These are phyloP conservation scores for Cladosporium sp. DNA, from an alignment of 2,329 filamentous ascomycete species.

Conservation along the genomic window DNA sequence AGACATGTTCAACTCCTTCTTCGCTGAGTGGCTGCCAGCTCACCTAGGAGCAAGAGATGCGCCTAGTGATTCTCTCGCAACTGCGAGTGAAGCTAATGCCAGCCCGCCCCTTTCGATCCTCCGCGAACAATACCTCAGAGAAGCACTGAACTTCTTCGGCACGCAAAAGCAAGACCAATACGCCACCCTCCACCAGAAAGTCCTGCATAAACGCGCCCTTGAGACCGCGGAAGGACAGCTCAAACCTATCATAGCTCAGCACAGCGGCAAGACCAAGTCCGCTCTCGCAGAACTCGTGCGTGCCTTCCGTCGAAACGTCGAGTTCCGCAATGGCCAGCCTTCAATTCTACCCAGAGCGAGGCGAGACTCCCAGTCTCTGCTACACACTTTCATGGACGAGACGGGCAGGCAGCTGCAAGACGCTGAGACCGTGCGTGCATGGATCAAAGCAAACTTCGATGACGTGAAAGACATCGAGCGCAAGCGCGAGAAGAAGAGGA, in stretches of 20 bases:
- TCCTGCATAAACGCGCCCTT: conserved; percentile 20
- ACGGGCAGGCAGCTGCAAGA: conserved; percentile 14
- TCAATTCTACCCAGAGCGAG: conserved; percentile 16
- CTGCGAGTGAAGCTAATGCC: background rate
- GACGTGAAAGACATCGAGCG: background rate
- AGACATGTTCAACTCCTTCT: conserved; percentile 56
- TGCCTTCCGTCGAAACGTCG: conserved; percentile 26
- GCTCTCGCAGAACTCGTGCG: conserved; percentile 25
- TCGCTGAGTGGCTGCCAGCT: conserved; percentile 59
- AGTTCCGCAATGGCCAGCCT: conserved; percentile 14
- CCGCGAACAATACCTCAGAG: conserved; percentile 47
- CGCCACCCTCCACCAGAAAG: conserved; percentile 13
- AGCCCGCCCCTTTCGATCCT: conserved; percentile 18
- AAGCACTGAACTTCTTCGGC: conserved; percentile 38
- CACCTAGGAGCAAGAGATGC: conserved; percentile 34
- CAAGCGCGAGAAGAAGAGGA: background rate
- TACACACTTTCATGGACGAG: conserved; percentile 18
- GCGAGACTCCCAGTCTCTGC: conserved; percentile 21
- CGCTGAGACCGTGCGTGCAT: conserved; percentile 15
- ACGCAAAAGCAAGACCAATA: conserved; percentile 22
- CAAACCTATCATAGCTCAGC: conserved; percentile 16
- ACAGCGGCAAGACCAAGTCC: conserved; percentile 18
- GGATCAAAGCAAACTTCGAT: conserved; percentile 14
- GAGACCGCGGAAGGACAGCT: conserved; percentile 22
- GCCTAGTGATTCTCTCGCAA: background rate